phyloP scores from a whole-genome alignment of 768 basidiomycete species.

The Tylopilus plumbeoviolaceoides region DNA sequence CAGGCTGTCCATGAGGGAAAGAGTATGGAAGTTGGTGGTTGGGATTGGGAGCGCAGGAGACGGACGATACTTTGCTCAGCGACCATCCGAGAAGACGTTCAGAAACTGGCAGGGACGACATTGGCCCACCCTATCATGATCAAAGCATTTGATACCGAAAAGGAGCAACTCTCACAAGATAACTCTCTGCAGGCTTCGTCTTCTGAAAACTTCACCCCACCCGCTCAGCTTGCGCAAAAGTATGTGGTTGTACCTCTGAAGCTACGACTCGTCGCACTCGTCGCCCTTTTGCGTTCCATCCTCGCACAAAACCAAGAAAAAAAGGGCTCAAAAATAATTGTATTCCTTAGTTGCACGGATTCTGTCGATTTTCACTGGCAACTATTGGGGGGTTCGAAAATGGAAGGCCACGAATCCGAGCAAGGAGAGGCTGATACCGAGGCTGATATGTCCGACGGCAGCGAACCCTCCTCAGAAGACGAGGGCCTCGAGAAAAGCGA shows the following conservation, averaged over 20 bases:
- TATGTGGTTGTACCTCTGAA: constrained; percentile 89
- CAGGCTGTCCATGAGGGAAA: constrained; percentile 65
- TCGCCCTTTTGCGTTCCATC: constrained; percentile 82
- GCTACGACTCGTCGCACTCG: constrained; percentile 85
- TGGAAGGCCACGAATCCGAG: constrained; percentile 43
- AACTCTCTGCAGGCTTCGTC: constrained; percentile 17
- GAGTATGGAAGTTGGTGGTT: constrained; percentile 71
- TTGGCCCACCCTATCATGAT: constrained; percentile 79
- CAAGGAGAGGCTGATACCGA: constrained; percentile 22
- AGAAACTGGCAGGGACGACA: constrained; percentile 83
- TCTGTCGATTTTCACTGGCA: constrained; percentile 98
- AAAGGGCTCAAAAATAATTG: constrained; percentile 73
- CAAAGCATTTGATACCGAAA: constrained; percentile 60
- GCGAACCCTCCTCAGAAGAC: constrained; percentile 24
- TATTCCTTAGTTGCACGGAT: constrained; percentile 96
- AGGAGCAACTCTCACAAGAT: constrained; percentile 11
- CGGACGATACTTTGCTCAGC: constrained; percentile 94
- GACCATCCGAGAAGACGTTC: constrained; percentile 92
- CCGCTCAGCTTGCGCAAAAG: constrained; percentile 89
- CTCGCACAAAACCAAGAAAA: constrained; percentile 54
- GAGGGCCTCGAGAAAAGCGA: constrained; percentile 30
- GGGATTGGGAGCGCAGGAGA: constrained; percentile 77
- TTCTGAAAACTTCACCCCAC: constrained; percentile 79
- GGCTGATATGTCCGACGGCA: constrained; percentile 23
- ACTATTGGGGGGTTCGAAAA: constrained; percentile 66